Conservation (phyloP, 2,329 filamentous ascomycete genomes). For the Sporothrix curviconia region DNA sequence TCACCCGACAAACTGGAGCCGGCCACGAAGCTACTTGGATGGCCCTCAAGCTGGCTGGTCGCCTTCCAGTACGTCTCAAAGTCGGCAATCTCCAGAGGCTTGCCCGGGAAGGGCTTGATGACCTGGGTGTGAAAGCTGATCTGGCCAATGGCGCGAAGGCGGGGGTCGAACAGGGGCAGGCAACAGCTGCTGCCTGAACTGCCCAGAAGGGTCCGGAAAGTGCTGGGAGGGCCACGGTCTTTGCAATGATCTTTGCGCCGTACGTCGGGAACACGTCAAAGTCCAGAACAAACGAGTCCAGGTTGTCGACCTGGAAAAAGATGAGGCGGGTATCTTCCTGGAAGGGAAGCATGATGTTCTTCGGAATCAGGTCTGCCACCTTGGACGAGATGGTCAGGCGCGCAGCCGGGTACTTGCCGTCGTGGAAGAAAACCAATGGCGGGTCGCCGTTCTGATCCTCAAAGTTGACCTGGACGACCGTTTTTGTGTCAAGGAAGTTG, state of each 20-base stretch:
- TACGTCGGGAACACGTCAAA: constrained; percentile 98
- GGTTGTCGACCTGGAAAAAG: constrained; percentile 91
- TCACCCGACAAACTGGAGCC: constrained; percentile 95
- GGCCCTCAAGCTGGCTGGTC: constrained; percentile 83
- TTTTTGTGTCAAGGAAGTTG: constrained; percentile 97
- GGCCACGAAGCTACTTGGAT: constrained; percentile 80
- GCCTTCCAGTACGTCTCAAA: constrained; percentile 99
- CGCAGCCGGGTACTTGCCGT: constrained; percentile 91
- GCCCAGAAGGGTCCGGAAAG: constrained; percentile 69
- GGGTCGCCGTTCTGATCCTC: constrained; percentile 67
- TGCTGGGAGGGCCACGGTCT: constrained; percentile 86
- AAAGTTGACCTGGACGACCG: constrained; percentile 88
- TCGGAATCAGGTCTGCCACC: constrained; percentile 88
- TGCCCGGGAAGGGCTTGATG: constrained; percentile 90
- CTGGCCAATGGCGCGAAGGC: constrained; percentile 84
- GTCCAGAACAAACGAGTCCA: constrained; percentile 89
- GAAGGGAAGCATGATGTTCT: constrained; percentile 90
- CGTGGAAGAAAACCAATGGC: constrained; percentile 91
- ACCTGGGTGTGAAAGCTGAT: constrained; percentile 93
- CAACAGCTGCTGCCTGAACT: constrained; percentile 73
- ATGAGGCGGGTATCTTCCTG: constrained; percentile 92
- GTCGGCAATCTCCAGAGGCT: constrained; percentile 91
- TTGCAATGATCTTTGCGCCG: constrained; percentile 93
- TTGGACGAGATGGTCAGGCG: constrained; percentile 95
- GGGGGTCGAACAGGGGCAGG: constrained; percentile 85